A percentile compares a stretch with the other conserved stretches of the same genome.
phyloP scores from a whole-genome alignment of 2,329 filamentous ascomycete genomes.

The Rutstroemia sp. region DNA sequence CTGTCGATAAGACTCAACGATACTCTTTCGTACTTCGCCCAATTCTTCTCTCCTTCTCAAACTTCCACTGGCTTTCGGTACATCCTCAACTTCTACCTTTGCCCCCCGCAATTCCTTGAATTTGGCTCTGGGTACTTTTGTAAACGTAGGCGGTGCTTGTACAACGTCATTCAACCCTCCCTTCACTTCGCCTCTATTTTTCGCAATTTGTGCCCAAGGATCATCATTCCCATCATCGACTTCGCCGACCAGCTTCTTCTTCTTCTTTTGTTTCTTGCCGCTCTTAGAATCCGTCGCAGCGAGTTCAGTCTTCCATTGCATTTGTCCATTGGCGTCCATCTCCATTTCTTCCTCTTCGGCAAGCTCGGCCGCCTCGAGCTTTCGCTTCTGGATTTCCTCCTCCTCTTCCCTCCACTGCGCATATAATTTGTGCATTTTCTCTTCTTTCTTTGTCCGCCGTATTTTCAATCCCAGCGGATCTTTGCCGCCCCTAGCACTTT shows the following conservation, averaged over 20 bases:
- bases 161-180: conserved; percentile 32
- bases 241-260: conserved; percentile 37
- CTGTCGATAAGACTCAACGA: conserved; percentile 67
- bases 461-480: conserved; percentile 59
- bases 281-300: conserved; percentile 37
- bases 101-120: conserved; percentile 46
- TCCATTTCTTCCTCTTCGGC: conserved; percentile 27
- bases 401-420: conserved; percentile 69
- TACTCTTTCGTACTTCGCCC: conserved; percentile 56
- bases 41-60: conserved; percentile 66
- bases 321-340: conserved; percentile 25
- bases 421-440: conserved; percentile 72
- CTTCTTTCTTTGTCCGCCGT: conserved; percentile 74
- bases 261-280: conserved; percentile 19
- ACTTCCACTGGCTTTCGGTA: conserved; percentile 63
- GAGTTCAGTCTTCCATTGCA: conserved; percentile 54
- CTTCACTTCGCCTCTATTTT: conserved; percentile 24
- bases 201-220: conserved; percentile 28
- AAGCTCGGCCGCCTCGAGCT: conserved; percentile 24
- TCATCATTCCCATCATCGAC: conserved; percentile 30
- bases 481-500: conserved; percentile 50
- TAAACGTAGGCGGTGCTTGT: conserved; percentile 28
- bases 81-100: conserved; percentile 57
- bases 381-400: conserved; percentile 35
- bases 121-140: conserved; percentile 28